These are phyloP conservation scores for Xanthoparmelia taractica DNA, from an alignment of 495 filamentous ascomycete species.

Conservation along the genomic window DNA sequence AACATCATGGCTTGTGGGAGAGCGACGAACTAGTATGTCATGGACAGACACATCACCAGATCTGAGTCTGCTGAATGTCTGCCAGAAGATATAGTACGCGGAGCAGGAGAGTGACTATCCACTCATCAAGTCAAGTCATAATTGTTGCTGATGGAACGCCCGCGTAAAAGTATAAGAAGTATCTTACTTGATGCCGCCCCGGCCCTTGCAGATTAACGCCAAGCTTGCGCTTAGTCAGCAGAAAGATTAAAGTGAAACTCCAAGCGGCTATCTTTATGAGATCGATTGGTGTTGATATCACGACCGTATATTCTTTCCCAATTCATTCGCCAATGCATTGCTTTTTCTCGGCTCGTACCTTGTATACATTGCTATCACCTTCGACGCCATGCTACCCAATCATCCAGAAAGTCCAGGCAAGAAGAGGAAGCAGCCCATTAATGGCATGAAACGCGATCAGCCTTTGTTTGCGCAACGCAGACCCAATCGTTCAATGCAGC, in stretches of 20 bases:
- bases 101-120: too few relatives aligned
- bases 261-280: neutral
- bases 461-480: constrained; percentile 22
- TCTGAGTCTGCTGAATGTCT: too few relatives aligned
- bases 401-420: constrained; percentile 12
- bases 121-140: too few relatives aligned
- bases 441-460: constrained; percentile 23
- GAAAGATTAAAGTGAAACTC: neutral
- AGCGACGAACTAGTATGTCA: too few relatives aligned
- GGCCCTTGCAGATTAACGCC: neutral
- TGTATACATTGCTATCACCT: neutral
- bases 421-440: constrained; percentile 18
- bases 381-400: constrained; percentile 20
- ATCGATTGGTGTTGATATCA: constrained; percentile 1
- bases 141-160: too few relatives aligned
- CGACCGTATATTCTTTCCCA: neutral
- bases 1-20: too few relatives aligned
- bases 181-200: too few relatives aligned
- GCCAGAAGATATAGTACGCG: too few relatives aligned
- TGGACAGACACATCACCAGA: too few relatives aligned
- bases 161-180: too few relatives aligned
- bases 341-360: neutral
- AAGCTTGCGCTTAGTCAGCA: neutral
- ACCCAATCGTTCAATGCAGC: constrained; percentile 18
- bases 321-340: constrained; percentile 1